Conservation (phyloP, 2,329 filamentous ascomycete species). For the Stagonosporopsis cucurbitacearum region DNA sequence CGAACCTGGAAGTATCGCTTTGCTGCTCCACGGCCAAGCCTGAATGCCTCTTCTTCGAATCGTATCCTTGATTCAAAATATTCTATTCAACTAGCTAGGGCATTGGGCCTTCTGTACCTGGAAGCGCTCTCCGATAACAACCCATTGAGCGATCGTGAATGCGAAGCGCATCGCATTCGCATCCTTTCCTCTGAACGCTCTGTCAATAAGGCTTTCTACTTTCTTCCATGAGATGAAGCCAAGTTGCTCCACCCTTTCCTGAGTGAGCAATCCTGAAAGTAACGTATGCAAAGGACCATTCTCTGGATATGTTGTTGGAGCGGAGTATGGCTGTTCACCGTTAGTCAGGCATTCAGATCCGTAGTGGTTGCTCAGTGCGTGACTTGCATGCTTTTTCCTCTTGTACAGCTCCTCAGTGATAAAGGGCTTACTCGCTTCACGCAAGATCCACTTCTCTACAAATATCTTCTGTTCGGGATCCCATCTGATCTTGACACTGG, state of each 20-base stretch:
- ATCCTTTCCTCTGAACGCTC: conserved; percentile 33
- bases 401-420: conserved; percentile 61
- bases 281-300: conserved; percentile 54
- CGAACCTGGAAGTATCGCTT: no score
- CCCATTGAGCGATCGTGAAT: conserved; percentile 52
- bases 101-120: conserved; percentile 44
- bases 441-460: conserved; percentile 59
- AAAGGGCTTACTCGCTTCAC: conserved; percentile 58
- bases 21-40: no score
- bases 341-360: background rate
- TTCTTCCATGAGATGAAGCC: conserved; percentile 47
- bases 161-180: conserved; percentile 47
- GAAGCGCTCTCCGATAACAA: conserved; percentile 55
- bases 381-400: conserved; percentile 49
- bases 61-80: background rate
- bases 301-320: conserved; percentile 51
- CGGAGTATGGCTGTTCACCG: conserved; percentile 48
- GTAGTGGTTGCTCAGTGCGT: background rate
- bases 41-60: no score
- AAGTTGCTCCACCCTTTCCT: conserved; percentile 32
- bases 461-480: conserved; percentile 16
- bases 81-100: background rate
- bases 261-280: conserved; percentile 31
- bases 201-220: conserved; percentile 23
- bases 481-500: conserved; percentile 47